A percentile compares a stretch with the other conserved stretches of the same genome.
These are phyloP conservation scores for Moesziomyces sp. DNA, from an alignment of 1,284 basidiomycete species.

Conservation along the genomic window DNA sequence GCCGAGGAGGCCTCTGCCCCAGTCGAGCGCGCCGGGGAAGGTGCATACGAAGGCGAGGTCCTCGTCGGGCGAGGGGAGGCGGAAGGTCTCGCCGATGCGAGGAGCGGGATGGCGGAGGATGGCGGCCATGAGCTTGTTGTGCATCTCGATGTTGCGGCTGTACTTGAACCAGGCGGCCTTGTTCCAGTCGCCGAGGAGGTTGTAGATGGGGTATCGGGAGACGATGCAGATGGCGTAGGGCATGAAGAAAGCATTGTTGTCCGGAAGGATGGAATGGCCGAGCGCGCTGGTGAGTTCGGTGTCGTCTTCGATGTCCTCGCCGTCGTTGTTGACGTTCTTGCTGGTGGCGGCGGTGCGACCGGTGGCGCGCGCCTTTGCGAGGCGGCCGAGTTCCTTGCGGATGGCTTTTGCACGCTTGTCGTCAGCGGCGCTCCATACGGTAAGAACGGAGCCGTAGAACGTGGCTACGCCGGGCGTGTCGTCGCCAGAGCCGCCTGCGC, in stretches of 20 bases:
- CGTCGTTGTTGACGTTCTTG: slow-evolving; percentile 31
- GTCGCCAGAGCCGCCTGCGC: slow-evolving; percentile 31
- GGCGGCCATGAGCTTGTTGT: slow-evolving; percentile 67
- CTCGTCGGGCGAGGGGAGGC: slow-evolving; percentile 52
- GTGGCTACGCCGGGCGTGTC: slow-evolving; percentile 51
- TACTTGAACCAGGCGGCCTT: slow-evolving; percentile 68
- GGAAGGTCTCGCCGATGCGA: slow-evolving; percentile 60
- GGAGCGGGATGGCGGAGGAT: slow-evolving; percentile 66
- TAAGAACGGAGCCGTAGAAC: slow-evolving; percentile 59
- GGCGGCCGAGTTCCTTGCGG: slow-evolving; percentile 53
- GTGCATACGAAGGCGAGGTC: slow-evolving; percentile 66
- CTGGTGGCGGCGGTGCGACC: slow-evolving; percentile 17
- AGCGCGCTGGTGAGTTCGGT: slow-evolving; percentile 30
- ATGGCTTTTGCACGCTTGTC: slow-evolving; percentile 57
- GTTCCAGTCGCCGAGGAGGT: slow-evolving; percentile 66
- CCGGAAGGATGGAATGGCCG: slow-evolving; percentile 48
- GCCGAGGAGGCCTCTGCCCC: slow-evolving; percentile 68
- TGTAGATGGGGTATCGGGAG: slow-evolving; percentile 64
- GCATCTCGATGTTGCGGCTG: slow-evolving; percentile 67
- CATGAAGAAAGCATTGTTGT: slow-evolving; percentile 63
- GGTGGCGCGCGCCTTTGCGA: slow-evolving; percentile 34
- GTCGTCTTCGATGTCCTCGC: slow-evolving; percentile 35
- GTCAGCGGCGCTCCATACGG: slow-evolving; percentile 57
- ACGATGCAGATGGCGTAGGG: slow-evolving; percentile 66
- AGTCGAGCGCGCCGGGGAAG: slow-evolving; percentile 69